These are phyloP conservation scores for Aquanectria penicillioides DNA, from an alignment of 2,329 filamentous ascomycete genomes.

Conservation along the genomic window DNA sequence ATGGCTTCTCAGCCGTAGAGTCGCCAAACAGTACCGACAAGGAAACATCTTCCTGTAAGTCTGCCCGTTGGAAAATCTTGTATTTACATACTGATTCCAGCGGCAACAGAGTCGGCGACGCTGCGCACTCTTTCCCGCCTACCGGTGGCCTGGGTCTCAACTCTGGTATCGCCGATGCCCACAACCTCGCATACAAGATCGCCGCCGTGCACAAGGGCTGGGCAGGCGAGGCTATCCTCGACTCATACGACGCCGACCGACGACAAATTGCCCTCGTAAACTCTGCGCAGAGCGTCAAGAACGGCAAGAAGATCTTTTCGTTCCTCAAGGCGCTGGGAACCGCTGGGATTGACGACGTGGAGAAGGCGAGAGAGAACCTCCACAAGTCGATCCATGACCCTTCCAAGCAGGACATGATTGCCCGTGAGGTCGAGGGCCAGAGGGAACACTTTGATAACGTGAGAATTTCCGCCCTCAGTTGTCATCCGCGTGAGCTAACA, in stretches of 20 bases:
- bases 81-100: not conserved
- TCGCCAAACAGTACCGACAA: slow-evolving; percentile 49
- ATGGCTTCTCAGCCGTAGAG: slow-evolving; percentile 48
- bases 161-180: slow-evolving; percentile 45
- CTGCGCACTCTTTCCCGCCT: slow-evolving; percentile 47
- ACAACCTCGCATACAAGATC: slow-evolving; percentile 50
- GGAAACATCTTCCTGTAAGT: slow-evolving; percentile 31
- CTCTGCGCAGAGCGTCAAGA: slow-evolving; percentile 54
- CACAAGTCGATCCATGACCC: slow-evolving; percentile 36
- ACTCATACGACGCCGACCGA: slow-evolving; percentile 50
- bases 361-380: slow-evolving; percentile 32
- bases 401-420: slow-evolving; percentile 43
- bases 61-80: no score
- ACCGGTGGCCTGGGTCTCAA: slow-evolving; percentile 47
- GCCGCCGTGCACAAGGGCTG: slow-evolving; percentile 46
- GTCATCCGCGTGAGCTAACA: not conserved
- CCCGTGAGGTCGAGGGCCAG: slow-evolving; percentile 47
- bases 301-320: slow-evolving; percentile 53
- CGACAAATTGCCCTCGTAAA: slow-evolving; percentile 52
- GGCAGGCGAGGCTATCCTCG: slow-evolving; percentile 44
- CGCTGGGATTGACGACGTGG: slow-evolving; percentile 41
- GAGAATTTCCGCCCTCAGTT: not conserved
- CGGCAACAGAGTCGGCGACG: slow-evolving; percentile 36
- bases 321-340: slow-evolving; percentile 52
- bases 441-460: slow-evolving; percentile 54